A percentile compares a stretch with the other conserved stretches of the same genome.
Evolutionary conservation across 129 eudicot genomes (phyloP).

Genomic region (Artemisia tridentata): DNA sequence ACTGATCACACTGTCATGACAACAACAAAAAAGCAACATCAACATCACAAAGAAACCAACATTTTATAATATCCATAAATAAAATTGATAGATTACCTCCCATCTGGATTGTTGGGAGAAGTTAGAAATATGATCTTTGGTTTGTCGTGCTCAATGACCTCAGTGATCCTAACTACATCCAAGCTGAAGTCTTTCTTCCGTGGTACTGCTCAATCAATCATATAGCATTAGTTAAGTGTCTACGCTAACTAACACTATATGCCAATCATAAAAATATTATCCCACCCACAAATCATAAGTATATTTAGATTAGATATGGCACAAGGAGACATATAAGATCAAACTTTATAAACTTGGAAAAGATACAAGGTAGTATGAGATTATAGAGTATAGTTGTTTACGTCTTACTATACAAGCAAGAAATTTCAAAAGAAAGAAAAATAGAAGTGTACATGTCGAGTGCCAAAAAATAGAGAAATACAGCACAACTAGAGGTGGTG

Average conservation of each 20-base stretch:
- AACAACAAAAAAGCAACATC: background rate
- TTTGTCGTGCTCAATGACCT: constrained; percentile 63
- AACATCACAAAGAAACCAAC: background rate
- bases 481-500: background rate
- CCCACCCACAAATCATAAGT: background rate
- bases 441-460: background rate
- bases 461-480: no score
- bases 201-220: constrained; percentile 59
- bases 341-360: background rate
- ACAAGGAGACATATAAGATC: background rate
- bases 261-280: background rate
- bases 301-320: background rate
- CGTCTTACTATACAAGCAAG: background rate
- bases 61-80: no score
- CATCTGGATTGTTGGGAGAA: constrained; percentile 98
- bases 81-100: constrained; percentile 49
- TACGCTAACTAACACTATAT: background rate
- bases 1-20: constrained; percentile 69
- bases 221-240: constrained; percentile 8
- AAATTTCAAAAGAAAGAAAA: background rate
- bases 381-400: background rate
- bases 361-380: background rate
- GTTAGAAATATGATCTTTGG: constrained; percentile 97
- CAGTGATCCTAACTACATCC: constrained; percentile 56
- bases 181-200: constrained; percentile 75